These are phyloP conservation scores for Ceratocystis papillata DNA, from an alignment of 2,329 filamentous ascomycete species.

Conservation along the genomic window DNA sequence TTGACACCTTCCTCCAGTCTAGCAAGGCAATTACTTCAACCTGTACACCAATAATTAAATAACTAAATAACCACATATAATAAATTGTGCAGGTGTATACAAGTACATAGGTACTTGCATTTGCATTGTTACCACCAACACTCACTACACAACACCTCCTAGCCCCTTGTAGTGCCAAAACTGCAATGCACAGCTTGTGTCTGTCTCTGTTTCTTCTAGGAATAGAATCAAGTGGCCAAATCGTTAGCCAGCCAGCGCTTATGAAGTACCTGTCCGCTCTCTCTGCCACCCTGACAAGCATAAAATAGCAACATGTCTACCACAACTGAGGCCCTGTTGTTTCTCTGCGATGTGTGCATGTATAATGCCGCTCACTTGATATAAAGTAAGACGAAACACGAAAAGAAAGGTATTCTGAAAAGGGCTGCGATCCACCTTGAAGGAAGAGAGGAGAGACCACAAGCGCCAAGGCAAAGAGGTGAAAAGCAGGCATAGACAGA, in stretches of 20 bases:
- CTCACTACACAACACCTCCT: background rate
- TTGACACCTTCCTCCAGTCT: constrained; percentile 1
- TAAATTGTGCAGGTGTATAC: background rate
- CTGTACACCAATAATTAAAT: too few species aligned
- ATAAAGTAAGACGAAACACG: constrained; percentile 9
- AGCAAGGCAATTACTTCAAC: too few species aligned
- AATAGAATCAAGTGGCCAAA: background rate
- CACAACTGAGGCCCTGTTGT: background rate
- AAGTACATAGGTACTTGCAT: background rate
- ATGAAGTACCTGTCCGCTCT: background rate
- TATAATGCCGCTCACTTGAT: constrained; percentile 4
- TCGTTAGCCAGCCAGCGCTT: background rate
- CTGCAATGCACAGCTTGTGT: background rate
- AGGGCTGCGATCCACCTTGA: background rate
- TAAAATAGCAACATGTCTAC: background rate
- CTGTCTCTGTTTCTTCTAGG: background rate
- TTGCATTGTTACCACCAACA: too few species aligned
- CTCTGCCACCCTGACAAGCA: background rate
- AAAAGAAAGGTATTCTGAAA: background rate
- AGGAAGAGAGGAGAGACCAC: background rate
- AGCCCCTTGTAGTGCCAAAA: background rate
- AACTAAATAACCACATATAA: background rate
- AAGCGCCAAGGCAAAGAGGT: background rate
- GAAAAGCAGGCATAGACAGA: background rate
- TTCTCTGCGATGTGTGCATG: background rate